A percentile compares a stretch with the other conserved stretches of the same genome.
Evolutionary conservation across 768 basidiomycete genomes (phyloP).

Genomic region (Infundibulicybe gibba): DNA sequence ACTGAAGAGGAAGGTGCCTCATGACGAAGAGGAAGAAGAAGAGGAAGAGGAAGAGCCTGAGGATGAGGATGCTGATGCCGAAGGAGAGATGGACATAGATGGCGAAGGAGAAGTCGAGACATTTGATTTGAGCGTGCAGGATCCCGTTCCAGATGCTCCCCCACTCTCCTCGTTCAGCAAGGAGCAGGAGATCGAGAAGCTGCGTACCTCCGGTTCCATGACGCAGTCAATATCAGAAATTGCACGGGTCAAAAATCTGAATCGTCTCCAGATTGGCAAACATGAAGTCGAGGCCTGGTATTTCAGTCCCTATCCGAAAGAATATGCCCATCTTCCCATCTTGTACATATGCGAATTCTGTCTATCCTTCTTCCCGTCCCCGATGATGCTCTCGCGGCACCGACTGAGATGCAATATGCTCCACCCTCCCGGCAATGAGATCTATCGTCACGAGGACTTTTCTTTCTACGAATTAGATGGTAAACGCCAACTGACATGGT

Average conservation of each 20-base stretch:
- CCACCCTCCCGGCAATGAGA: conserved; percentile 98
- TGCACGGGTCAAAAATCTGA: conserved; percentile 96
- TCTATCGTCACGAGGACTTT: conserved; percentile 95
- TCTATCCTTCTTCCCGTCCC: conserved; percentile 86
- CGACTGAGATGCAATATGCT: conserved; percentile 86
- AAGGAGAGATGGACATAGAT: conserved; percentile 73
- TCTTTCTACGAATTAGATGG: conserved; percentile 99
- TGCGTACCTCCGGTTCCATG: conserved; percentile 97
- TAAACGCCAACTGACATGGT: conserved; percentile 93
- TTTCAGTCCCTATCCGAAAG: conserved; percentile 98
- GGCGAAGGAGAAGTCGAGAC: conserved; percentile 73
- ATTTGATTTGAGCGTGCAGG: conserved; percentile 57
- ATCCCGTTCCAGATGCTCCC: conserved; percentile 46
- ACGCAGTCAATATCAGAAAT: conserved; percentile 98
- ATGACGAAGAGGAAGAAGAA: conserved; percentile 65
- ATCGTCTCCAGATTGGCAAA: conserved; percentile 92
- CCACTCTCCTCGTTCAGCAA: conserved; percentile 79
- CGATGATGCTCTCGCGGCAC: conserved; percentile 89
- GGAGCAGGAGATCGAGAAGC: conserved; percentile 97
- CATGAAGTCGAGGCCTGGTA: conserved; percentile 99
- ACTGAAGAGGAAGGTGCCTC: conserved; percentile 66
- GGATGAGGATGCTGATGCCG: conserved; percentile 52
- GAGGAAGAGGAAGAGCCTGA: conserved; percentile 57
- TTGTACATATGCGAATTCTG: conserved; percentile 99
- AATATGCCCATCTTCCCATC: conserved; percentile 93